phyloP scores from a whole-genome alignment of 179 eudicot genomes.

The Silene vulgaris region DNA sequence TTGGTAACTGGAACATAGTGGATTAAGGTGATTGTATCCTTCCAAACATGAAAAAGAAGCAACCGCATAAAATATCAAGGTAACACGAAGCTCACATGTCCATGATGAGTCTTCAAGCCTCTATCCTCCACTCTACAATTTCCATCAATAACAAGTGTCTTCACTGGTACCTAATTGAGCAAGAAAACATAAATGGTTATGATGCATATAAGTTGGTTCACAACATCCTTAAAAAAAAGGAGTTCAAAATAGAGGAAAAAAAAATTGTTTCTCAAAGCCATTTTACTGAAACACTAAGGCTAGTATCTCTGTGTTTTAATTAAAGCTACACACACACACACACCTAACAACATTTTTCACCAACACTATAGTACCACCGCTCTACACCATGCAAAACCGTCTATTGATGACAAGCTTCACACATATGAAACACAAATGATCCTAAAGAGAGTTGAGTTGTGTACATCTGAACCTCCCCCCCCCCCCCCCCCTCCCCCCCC shows the following conservation, averaged over 20 bases:
- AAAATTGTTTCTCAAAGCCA: not conserved
- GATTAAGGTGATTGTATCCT: not conserved
- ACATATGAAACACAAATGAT: not conserved
- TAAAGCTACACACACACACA: too few relatives aligned
- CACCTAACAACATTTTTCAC: too few relatives aligned
- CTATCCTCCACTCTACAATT: constrained; percentile 99
- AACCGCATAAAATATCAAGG: constrained; percentile 9
- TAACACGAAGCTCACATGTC: constrained; percentile 69
- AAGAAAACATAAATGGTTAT: constrained; percentile 4
- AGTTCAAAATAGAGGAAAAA: too few relatives aligned
- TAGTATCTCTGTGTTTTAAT: too few relatives aligned
- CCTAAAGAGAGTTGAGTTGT: not conserved
- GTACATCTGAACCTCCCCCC: not conserved
- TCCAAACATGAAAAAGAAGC: constrained; percentile 7
- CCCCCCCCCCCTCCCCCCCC: too few relatives aligned
- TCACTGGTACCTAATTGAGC: constrained; percentile 69
- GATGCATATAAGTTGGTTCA: not conserved
- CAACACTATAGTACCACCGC: too few relatives aligned
- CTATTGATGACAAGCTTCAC: not conserved
- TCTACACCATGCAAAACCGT: not conserved
- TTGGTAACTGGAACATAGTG: constrained; percentile 1
- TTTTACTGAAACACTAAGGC: too few relatives aligned
- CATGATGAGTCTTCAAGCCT: constrained; percentile 97
- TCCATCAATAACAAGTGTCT: constrained; percentile 93
- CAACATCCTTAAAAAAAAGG: not conserved